Evolutionary conservation across 2,329 filamentous ascomycete species (phyloP), one percentile per base, ranked within the genome.

Genomic region (Aspergillus sp.): DNA sequence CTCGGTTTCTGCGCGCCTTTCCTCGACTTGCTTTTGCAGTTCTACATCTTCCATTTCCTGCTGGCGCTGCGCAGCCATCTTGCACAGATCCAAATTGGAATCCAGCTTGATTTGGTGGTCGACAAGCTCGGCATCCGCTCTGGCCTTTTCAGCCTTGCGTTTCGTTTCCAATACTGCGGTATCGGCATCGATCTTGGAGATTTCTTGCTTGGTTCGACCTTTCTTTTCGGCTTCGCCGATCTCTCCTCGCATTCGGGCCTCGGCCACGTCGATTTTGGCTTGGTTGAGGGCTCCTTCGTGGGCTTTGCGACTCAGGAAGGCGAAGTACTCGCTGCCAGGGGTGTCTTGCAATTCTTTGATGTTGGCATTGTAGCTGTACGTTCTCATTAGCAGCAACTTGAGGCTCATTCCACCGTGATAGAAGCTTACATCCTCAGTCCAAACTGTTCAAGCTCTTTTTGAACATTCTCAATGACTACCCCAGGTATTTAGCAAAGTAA

Each of bases 331-430:
- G n/a, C 81, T 86, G 52, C 85, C 80, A 3, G 82, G 85, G 0
- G 87, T 86, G 60, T 94, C 88, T 62, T 88, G 85, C 28, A 94
- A 78, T 63, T 94, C 88, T 67, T 93, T 93, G 58, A 94, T 83
- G 67, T 90, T 90, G 60, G 83, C 79, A 58, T 83, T 82, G 68
- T 84, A 82, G 54, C 74, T 75, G 48, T 51, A 39, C 5, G 10
- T 36, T 5, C 3, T 28, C 2, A 39, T 39, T 3, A 39, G 7
- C 27, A 39, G 4, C 4, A 26, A 19, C 19, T 28, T 6, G 30
- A 19, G 19, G 19, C 19, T 10, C 10, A 7, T 51, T 40, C 7
- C 4, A 33, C 3, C 3, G 7, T 9, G 12, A 19, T 2, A 27
- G 3, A 36, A 19, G 47, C 61, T 55, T 77, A 83, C 62, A 87